Percentiles rank a stretch among this genome's conserved stretches.
Conservation (phyloP, 345 rosid genomes). For the Corchorus olitorius region DNA sequence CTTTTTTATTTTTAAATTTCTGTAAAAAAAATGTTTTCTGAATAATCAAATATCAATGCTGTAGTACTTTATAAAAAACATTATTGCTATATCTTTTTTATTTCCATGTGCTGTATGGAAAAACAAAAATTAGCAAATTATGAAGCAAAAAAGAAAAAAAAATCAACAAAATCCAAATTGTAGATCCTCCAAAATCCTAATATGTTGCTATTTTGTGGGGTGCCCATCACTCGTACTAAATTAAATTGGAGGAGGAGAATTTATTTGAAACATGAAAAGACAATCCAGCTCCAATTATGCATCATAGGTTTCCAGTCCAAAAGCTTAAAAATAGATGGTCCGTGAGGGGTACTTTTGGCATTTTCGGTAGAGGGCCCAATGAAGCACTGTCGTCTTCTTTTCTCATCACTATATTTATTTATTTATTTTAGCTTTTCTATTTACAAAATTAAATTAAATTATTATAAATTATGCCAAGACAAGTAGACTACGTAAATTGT, state of each 20-base stretch:
- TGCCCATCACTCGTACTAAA: too few species aligned
- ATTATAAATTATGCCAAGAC: background rate
- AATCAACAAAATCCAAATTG: too few species aligned
- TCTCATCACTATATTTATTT: background rate
- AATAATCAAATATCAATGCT: slow-evolving; percentile 10
- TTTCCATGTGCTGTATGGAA: too few species aligned
- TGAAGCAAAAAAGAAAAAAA: too few species aligned
- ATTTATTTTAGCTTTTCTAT: background rate
- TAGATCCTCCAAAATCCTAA: too few species aligned
- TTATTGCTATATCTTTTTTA: too few species aligned
- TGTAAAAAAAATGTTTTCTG: too few species aligned
- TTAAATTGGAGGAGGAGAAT: background rate
- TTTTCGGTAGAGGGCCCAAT: background rate
- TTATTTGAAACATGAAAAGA: background rate
- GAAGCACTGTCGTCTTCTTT: background rate
- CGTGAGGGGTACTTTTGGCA: background rate
- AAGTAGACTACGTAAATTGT: slow-evolving; percentile 7
- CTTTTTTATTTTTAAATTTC: background rate
- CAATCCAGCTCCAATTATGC: background rate
- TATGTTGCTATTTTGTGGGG: too few species aligned
- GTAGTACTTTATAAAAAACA: background rate
- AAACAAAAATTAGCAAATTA: too few species aligned
- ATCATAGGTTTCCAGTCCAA: background rate
- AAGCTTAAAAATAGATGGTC: too few species aligned
- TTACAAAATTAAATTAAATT: background rate